Percentiles rank a stretch among this genome's conserved stretches.
These are phyloP conservation scores for Pseudophaeomoniella oleicola DNA, from an alignment of 2,329 filamentous ascomycete genomes.

Conservation along the genomic window DNA sequence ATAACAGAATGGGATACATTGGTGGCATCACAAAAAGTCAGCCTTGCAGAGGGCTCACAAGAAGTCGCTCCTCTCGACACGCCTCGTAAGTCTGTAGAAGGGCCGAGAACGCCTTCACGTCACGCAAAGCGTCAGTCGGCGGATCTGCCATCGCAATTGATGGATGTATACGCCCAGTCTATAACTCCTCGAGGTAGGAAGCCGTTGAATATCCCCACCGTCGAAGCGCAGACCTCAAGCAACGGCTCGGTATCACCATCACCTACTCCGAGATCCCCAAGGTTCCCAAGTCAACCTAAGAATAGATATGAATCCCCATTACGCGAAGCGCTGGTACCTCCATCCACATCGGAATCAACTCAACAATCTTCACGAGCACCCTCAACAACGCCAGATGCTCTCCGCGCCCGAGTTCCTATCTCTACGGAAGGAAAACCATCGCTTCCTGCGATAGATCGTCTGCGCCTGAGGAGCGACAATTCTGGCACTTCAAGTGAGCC, in stretches of 20 bases:
- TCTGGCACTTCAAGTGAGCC: background rate
- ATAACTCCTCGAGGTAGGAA: constrained; percentile 1
- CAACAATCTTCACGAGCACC: constrained; percentile 1
- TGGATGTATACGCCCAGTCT: constrained; percentile 1
- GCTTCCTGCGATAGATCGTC: background rate
- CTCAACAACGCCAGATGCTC: background rate
- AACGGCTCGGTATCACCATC: constrained; percentile 1
- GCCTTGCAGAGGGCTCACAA: constrained; percentile 48
- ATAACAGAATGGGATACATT: constrained; percentile 62
- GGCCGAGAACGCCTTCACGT: background rate
- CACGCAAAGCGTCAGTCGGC: background rate
- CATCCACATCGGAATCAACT: background rate
- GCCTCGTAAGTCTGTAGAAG: constrained; percentile 23
- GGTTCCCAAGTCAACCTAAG: background rate
- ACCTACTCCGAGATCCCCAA: background rate
- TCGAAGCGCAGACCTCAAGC: background rate
- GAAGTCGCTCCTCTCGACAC: constrained; percentile 14
- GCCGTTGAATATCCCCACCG: background rate
- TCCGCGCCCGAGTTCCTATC: background rate
- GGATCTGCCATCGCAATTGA: background rate
- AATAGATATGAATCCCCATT: background rate
- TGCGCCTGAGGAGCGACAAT: background rate
- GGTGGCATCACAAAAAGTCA: constrained; percentile 47
- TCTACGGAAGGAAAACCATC: background rate
- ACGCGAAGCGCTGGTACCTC: background rate